Evolutionary conservation across 2,329 filamentous ascomycete genomes (phyloP).

Genomic region (Pseudomassariella vexata): DNA sequence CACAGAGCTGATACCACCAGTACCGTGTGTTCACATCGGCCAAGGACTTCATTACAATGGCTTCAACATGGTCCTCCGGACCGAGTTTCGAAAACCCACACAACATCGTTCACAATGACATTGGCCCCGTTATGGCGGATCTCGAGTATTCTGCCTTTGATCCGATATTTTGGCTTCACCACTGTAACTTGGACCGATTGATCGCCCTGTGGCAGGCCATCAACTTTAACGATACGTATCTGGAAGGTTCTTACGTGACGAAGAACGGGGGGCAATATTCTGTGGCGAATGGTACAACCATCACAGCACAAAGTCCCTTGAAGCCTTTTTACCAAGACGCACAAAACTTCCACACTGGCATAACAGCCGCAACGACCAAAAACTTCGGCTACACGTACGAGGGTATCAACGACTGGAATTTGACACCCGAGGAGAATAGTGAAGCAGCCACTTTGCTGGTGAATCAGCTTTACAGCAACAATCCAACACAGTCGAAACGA

Average conservation of each 20-base stretch:
- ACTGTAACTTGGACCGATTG: conserved; percentile 55
- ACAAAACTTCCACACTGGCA: conserved; percentile 36
- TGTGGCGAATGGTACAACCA: conserved; percentile 30
- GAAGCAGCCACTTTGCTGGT: conserved; percentile 59
- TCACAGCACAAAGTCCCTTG: conserved; percentile 39
- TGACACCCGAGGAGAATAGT: conserved; percentile 51
- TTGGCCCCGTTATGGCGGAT: conserved; percentile 26
- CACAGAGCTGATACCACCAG: conserved; percentile 18
- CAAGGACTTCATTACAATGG: conserved; percentile 32
- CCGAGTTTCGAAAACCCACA: conserved; percentile 39
- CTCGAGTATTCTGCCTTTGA: conserved; percentile 39
- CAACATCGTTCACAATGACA: conserved; percentile 33
- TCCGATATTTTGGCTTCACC: conserved; percentile 44
- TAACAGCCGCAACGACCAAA: conserved; percentile 20
- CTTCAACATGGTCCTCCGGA: conserved; percentile 28
- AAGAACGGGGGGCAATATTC: conserved; percentile 31
- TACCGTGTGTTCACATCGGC: conserved; percentile 35
- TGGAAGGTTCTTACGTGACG: too few species aligned
- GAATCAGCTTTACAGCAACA: conserved; percentile 40
- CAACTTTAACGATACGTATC: conserved; percentile 25
- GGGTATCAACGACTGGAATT: conserved; percentile 40
- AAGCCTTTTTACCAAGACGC: conserved; percentile 42
- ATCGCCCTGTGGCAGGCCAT: conserved; percentile 44
- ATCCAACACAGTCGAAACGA: neutral
- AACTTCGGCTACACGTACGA: conserved; percentile 36